These are phyloP conservation scores for Podospora comata DNA, from an alignment of 495 filamentous ascomycete species.

Conservation along the genomic window DNA sequence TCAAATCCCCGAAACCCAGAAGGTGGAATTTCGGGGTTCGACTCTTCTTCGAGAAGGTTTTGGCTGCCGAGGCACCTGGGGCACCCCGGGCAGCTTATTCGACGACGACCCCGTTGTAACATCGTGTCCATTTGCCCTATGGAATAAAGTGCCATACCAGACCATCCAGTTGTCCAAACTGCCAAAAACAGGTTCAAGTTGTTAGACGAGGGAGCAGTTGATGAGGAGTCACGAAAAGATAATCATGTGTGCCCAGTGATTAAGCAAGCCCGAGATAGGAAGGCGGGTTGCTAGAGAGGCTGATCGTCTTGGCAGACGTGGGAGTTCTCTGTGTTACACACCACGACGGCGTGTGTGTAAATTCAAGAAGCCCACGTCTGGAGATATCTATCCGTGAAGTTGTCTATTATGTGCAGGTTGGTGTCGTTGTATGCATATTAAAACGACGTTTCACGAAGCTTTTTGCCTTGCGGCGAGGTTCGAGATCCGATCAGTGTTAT, in stretches of 20 bases:
- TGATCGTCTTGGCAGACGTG: conserved; percentile 24
- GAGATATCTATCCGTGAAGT: neutral
- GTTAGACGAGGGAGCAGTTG: neutral
- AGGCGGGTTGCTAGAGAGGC: conserved; percentile 13
- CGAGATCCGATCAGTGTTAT: neutral
- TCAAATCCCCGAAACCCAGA: neutral
- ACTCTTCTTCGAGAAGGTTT: conserved; percentile 10
- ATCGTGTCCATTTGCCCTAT: neutral
- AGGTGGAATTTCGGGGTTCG: neutral
- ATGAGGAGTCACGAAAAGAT: neutral
- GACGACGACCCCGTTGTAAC: neutral
- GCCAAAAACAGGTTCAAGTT: neutral
- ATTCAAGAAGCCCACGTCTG: neutral
- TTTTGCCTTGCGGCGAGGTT: neutral
- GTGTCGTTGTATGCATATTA: neutral
- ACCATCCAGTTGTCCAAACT: neutral
- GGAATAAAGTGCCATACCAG: neutral
- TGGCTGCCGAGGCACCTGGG: neutral
- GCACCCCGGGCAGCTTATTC: neutral
- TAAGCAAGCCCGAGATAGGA: conserved; percentile 21
- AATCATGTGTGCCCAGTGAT: conserved; percentile 5
- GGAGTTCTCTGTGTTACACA: neutral
- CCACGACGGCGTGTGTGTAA: conserved; percentile 1
- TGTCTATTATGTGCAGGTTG: neutral
- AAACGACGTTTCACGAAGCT: neutral